Percentiles rank a stretch among this genome's conserved stretches.
phyloP scores from a whole-genome alignment of 768 basidiomycete species.

The Tephrocybe sp. region DNA sequence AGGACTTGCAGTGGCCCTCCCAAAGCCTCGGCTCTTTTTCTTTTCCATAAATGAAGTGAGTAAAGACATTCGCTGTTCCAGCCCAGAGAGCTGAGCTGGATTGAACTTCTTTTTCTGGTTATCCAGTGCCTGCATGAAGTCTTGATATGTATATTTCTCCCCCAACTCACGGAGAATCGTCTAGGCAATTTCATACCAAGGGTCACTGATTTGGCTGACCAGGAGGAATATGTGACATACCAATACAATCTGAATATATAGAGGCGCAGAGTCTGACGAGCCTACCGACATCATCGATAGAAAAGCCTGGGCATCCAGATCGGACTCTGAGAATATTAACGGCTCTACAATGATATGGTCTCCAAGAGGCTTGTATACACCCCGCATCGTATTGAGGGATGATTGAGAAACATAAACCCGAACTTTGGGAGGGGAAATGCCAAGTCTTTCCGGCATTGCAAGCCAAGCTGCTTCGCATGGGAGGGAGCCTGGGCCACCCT shows the following conservation, averaged over 20 bases:
- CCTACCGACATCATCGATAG: constrained; percentile 74
- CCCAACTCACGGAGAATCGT: constrained; percentile 61
- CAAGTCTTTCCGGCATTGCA: constrained; percentile 30
- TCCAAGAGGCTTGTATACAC: constrained; percentile 53
- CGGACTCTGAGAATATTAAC: constrained; percentile 51
- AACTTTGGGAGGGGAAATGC: constrained; percentile 32
- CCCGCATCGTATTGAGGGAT: constrained; percentile 58
- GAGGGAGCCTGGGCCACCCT: constrained; percentile 53
- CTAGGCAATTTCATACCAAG: constrained; percentile 26
- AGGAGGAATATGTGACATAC: constrained; percentile 34
- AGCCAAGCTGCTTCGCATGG: constrained; percentile 72
- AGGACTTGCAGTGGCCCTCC: neutral
- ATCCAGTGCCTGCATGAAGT: constrained; percentile 47
- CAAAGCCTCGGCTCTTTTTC: neutral
- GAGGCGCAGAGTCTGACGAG: constrained; percentile 56
- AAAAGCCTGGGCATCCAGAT: constrained; percentile 67
- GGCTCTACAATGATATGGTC: constrained; percentile 49
- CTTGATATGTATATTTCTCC: constrained; percentile 50
- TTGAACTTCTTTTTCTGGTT: constrained; percentile 52
- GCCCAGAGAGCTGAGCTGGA: constrained; percentile 47
- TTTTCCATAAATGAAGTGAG: constrained; percentile 55
- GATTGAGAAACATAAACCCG: constrained; percentile 60
- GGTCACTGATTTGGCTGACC: neutral
- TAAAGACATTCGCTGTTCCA: constrained; percentile 64
- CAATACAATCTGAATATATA: constrained; percentile 68